Percentiles rank a stretch among this genome's conserved stretches.
phyloP scores from a whole-genome alignment of 2,329 filamentous ascomycete genomes.

The Phyllosticta citriasiana region DNA sequence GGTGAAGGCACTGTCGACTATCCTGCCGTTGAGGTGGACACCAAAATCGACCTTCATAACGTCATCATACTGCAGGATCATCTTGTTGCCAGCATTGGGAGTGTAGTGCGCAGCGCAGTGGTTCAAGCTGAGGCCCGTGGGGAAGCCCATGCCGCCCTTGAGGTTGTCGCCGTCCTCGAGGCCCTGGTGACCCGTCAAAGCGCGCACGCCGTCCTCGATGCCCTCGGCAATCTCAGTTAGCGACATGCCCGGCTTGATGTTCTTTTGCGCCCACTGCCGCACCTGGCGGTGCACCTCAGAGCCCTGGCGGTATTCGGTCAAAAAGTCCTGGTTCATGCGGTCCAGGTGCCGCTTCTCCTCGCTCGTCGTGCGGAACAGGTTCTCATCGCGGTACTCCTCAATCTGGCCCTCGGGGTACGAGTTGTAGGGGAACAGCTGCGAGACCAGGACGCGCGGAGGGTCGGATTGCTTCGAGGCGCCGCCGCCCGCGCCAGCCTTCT shows the following conservation, averaged over 20 bases:
- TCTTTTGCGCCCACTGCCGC: conserved; percentile 70
- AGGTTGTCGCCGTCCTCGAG: conserved; percentile 69
- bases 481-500: conserved; percentile 33
- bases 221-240: conserved; percentile 75
- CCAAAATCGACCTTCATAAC: conserved; percentile 68
- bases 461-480: conserved; percentile 58
- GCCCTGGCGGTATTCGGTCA: conserved; percentile 71
- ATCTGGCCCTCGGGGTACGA: conserved; percentile 70
- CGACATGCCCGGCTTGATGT: conserved; percentile 69
- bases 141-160: conserved; percentile 76
- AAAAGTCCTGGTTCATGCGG: conserved; percentile 68
- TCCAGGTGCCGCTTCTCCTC: conserved; percentile 80
- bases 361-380: conserved; percentile 66
- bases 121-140: conserved; percentile 73
- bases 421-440: conserved; percentile 62
- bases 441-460: conserved; percentile 64
- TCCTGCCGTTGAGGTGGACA: conserved; percentile 59
- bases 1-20: conserved; percentile 63
- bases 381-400: conserved; percentile 67
- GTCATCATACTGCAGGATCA: conserved; percentile 53
- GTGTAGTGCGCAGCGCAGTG: conserved; percentile 81
- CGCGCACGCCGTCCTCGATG: conserved; percentile 76
- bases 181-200: conserved; percentile 65
- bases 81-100: conserved; percentile 79
- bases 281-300: conserved; percentile 88